phyloP scores from a whole-genome alignment of 2,329 filamentous ascomycete species.

The Herpotrichia juniperi region DNA sequence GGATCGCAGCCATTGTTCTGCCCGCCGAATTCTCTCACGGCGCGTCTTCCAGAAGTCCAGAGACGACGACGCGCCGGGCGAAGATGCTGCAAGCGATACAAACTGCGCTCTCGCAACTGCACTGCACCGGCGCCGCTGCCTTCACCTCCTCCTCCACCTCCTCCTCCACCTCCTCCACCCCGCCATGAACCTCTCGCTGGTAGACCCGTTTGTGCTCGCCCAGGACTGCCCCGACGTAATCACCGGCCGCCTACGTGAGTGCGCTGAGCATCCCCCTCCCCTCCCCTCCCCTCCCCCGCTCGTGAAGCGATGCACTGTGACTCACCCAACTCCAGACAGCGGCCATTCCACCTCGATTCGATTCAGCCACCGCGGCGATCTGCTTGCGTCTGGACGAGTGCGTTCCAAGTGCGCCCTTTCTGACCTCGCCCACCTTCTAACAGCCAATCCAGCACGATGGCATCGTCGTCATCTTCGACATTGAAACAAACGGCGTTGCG shows the following conservation, averaged over 20 bases:
- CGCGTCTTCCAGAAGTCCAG: background rate
- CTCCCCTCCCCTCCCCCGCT: background rate
- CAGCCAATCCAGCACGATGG: conserved; percentile 69
- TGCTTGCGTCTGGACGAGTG: conserved; percentile 89
- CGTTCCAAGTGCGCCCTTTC: conserved; percentile 20
- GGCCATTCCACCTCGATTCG: conserved; percentile 72
- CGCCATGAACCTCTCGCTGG: conserved; percentile 72
- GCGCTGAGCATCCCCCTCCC: conserved; percentile 9
- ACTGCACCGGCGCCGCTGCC: background rate
- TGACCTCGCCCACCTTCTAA: conserved; percentile 24
- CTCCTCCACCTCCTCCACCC: background rate
- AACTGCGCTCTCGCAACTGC: background rate
- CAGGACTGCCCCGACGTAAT: conserved; percentile 91
- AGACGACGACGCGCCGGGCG: background rate
- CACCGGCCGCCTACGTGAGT: conserved; percentile 79
- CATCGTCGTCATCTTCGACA: conserved; percentile 93
- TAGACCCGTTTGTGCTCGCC: conserved; percentile 73
- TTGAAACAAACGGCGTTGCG: conserved; percentile 96
- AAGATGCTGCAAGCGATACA: conserved; percentile 1
- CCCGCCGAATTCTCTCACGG: background rate
- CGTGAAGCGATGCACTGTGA: conserved; percentile 43
- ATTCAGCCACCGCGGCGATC: conserved; percentile 94
- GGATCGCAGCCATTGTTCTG: no score
- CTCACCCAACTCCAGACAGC: conserved; percentile 52
- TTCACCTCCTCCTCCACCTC: background rate